A percentile compares a stretch with the other conserved stretches of the same genome.
These are phyloP conservation scores for Amanita molliuscula DNA, from an alignment of 768 basidiomycete species.

Conservation along the genomic window DNA sequence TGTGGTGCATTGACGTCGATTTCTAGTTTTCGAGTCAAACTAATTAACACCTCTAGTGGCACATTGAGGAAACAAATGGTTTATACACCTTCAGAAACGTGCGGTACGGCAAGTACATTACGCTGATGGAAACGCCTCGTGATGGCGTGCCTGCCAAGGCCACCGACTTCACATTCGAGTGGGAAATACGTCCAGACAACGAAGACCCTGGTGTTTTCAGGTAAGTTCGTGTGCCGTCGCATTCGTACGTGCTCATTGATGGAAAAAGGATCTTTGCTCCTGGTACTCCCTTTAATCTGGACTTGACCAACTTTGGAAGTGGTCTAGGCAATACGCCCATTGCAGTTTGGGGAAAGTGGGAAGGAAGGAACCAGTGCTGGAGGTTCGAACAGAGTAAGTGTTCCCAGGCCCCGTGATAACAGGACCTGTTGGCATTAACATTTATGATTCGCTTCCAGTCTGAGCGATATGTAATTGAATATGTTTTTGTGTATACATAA, in stretches of 20 bases:
- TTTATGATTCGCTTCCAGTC: background rate
- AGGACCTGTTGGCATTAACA: background rate
- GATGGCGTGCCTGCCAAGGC: slow-evolving; percentile 9
- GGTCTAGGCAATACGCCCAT: background rate
- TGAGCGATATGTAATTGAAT: too few species aligned
- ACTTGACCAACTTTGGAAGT: slow-evolving; percentile 3
- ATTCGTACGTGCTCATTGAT: background rate
- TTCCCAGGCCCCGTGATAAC: too few species aligned
- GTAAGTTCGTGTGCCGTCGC: slow-evolving; percentile 6
- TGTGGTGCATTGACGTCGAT: background rate
- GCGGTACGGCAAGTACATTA: slow-evolving; percentile 11
- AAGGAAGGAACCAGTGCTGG: slow-evolving; percentile 7
- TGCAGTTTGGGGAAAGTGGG: slow-evolving; percentile 3
- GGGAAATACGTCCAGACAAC: slow-evolving; percentile 15
- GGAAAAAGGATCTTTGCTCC: slow-evolving; percentile 4
- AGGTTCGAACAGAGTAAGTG: background rate
- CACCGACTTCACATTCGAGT: background rate
- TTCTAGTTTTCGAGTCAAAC: background rate
- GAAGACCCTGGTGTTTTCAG: slow-evolving; percentile 10
- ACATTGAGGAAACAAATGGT: slow-evolving; percentile 6
- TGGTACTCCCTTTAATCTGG: slow-evolving; percentile 2
- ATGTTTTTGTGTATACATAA: too few species aligned
- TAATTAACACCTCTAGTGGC: slow-evolving; percentile 10
- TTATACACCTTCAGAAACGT: slow-evolving; percentile 14
- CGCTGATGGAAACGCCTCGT: slow-evolving; percentile 1